phyloP scores from a whole-genome alignment of 164 flowering plant species.

The Stephania yunnanensis region DNA sequence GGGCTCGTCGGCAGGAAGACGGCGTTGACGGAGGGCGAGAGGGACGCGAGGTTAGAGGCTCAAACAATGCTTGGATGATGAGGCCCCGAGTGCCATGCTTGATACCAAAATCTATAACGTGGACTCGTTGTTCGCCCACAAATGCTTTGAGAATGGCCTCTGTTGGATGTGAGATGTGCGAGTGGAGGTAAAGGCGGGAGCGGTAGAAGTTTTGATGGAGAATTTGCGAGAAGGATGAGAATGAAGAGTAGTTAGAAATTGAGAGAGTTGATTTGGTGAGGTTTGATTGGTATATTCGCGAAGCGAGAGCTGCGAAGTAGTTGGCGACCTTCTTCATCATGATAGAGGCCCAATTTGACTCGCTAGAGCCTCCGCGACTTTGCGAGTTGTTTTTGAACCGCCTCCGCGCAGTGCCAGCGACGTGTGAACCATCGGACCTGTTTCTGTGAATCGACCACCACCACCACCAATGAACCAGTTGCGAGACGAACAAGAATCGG shows the following conservation, averaged over 20 bases:
- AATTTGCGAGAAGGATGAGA: constrained; percentile 35
- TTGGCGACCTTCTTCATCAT: constrained; percentile 77
- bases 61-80: constrained; percentile 62
- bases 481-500: background rate
- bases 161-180: constrained; percentile 89
- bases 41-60: too few relatives aligned
- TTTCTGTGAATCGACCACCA: constrained; percentile 55
- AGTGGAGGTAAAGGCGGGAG: constrained; percentile 77
- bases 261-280: too few relatives aligned
- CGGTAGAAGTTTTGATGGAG: constrained; percentile 81
- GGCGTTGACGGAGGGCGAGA: too few relatives aligned
- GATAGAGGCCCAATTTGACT: constrained; percentile 57
- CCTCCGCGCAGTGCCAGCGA: constrained; percentile 82
- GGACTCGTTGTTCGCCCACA: constrained; percentile 49
- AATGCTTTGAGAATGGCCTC: constrained; percentile 84
- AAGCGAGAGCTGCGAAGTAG: constrained; percentile 61
- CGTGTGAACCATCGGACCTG: constrained; percentile 67
- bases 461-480: constrained; percentile 31
- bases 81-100: constrained; percentile 85
- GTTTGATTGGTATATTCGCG: constrained; percentile 27
- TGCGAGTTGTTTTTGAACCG: constrained; percentile 56
- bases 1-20: too few relatives aligned
- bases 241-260: background rate
- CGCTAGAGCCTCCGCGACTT: constrained; percentile 58
- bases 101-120: constrained; percentile 69